Base-by-base conservation (phyloP, 805 yeast species). In the Kurtzmaniella cleridarum region DNA sequence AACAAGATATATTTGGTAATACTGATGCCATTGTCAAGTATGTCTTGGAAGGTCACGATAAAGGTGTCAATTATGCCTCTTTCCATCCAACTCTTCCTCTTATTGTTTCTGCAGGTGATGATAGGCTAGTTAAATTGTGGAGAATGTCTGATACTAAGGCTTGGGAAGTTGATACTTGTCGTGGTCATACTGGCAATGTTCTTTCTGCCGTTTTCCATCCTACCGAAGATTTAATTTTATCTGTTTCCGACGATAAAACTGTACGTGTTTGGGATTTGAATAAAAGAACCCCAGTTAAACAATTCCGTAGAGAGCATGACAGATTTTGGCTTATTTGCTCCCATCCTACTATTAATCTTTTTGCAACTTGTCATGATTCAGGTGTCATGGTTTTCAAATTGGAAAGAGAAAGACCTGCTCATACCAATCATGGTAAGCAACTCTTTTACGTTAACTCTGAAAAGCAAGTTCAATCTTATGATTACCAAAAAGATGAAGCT, bases 311-410 rank as follows among this genome's bases (percentile, higher is more conserved):
- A 61, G 97, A 90, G 49, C 76, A 81, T 55, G 98, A 91, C 60
- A 78, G 97, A 63, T 90, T 93, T 65, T 93, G 98, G 98, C 70
- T 86, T 50, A 71, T 91, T 47, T 81, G 90, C 13, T 75, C 87
- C 34, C 99, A 93, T 60, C 97, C 97, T 43, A 69, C 73, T 34
- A 83, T 91, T 62, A 93, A 93, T 62, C 73, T 93, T 55, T 89
- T 93, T 68, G 98, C 96, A 40, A 84, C 96, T 24, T 91, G 95
- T 53, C 98, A 91, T 64, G 98, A 95, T 63, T 75, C 89, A 12
- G 99, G 99, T 60, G 95, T 89, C 24, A 90, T 90, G 95, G 95
- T 93, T 36, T 95, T 93, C 77, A 93, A 93, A 67, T 75, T 93
- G 44, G 96, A 88, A 61, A 84, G 98, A 60, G 99, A 93, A 71